Base-by-base conservation (phyloP, 1,139 yeast genomes). In the Zhuliangozyma parablackwelliae region DNA sequence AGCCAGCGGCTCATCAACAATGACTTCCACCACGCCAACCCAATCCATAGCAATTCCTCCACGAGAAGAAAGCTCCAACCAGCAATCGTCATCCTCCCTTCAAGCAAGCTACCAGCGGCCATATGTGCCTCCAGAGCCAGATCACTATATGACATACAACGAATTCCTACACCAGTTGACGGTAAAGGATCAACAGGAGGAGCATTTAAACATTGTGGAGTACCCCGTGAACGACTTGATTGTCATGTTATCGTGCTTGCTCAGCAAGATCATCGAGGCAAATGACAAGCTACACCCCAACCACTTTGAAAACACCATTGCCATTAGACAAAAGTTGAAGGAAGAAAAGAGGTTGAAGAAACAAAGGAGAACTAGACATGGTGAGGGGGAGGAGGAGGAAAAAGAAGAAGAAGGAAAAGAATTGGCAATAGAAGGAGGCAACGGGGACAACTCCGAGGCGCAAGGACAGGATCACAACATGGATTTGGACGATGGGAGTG, bases 221-320 rank as follows among this genome's bases (percentile, higher is more conserved):
- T 87, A 82, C 54, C 90, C 96, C 0, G 89, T 86, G 2, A 78
- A 83, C 41, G 94, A 86, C 46, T 72, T 92, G 26, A 72, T 92
- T 32, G 59, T 80, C 37, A 90, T 92, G 97, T 70, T 92, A 33
- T 79, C 96, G 21, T 84, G 95, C 25, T 67, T 90, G 34, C 67
- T 92, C 35, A 87, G 87, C 44, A 87, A 86, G 55, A 89, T 92
- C 32, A 84, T 90, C 32, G 94, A 85, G 51, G 90, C 96, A n/a
- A 92, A 92, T 61, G 98, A 92, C 58, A 72, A 79, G 35, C 65
- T 87, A 28, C 89, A 83, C 52, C 88, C 90, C 3, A 82, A 80
- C 45, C 85, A 80, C 54, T 78, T 79, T 48, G 81, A 69, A 46
- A 67, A 67, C 43, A 70, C 75, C 28, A 64, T 70, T 29, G 73